Base-by-base conservation (phyloP, 805 yeast genomes). In the Candida hispaniensis region DNA sequence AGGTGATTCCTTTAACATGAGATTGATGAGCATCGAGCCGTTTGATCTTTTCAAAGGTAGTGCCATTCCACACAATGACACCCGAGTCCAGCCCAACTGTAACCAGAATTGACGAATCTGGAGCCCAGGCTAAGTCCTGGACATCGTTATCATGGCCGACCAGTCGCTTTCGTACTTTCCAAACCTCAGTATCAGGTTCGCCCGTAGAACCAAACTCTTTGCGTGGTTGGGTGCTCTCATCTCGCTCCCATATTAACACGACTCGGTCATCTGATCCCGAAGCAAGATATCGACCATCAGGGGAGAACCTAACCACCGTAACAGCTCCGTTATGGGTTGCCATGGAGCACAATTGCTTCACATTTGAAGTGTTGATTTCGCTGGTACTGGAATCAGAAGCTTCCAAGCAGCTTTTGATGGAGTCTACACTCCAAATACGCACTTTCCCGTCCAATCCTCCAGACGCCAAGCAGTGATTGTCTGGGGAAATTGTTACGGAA, bases 111-210 rank as follows among this genome's bases (percentile, higher is more conserved):
- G 82, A 71, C 4, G 93, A 79, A 52, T 88, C 97, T 0, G 97
- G 96, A 2, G 94, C 80, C 97, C 98, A 91, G 26, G 95, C 93
- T 46, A 91, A 76, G 56, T 91, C 98, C 55, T 91, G 98, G 33
- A 91, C 81, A 60, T 91, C 99, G 52, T 88, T 91, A 44, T 91
- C 97, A 56, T 91, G 99, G 1, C 96, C 98, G 12, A 83, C 95
- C 10, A 85, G 67, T 48, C 97, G 69, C 48, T 82, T 82, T 12
- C 94, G 62, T 1, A 88, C 96, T 1, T 88, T 75, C 98, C 98
- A 88, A 48, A 81, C 93, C 55, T 88, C 98, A 38, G 72, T 50
- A 47, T 85, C 94, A 30, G 71, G 77, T 36, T 74, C 67, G 13
- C 56, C 58, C 27, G 45, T 44, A 18, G 71, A 68, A 9, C 93